Conservation (phyloP, 164 flowering plant genomes). For the Warburgia ugandensis region DNA sequence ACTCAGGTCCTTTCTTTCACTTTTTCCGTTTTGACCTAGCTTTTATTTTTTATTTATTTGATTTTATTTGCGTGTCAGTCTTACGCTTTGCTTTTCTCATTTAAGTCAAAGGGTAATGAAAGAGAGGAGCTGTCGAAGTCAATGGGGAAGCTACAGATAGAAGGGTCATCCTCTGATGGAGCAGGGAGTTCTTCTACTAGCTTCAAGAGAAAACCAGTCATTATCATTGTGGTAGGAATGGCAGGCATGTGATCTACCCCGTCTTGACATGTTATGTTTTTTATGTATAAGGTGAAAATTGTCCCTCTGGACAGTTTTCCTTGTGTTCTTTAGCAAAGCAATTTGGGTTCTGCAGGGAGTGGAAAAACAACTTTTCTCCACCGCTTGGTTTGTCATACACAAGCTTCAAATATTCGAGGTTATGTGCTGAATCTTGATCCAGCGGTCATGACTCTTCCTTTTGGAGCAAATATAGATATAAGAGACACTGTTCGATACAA, state of each 20-base stretch:
- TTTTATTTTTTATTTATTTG: too few species aligned
- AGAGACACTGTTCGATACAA: conserved; percentile 86
- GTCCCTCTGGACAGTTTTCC: not conserved
- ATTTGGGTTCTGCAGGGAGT: conserved; percentile 47
- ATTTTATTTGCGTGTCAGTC: too few species aligned
- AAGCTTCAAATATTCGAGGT: conserved; percentile 58
- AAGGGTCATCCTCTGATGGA: conserved; percentile 29
- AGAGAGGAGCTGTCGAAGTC: conserved; percentile 46
- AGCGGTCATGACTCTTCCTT: conserved; percentile 85
- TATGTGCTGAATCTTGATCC: conserved; percentile 93
- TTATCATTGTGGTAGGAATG: conserved; percentile 89
- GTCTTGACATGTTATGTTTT: not conserved
- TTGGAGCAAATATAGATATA: conserved; percentile 88
- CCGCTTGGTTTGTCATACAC: conserved; percentile 75
- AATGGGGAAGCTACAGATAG: conserved; percentile 52
- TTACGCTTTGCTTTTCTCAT: too few species aligned
- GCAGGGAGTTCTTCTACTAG: conserved; percentile 18
- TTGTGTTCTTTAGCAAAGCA: not conserved
- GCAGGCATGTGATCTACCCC: conserved; percentile 42
- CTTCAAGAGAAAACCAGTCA: conserved; percentile 79
- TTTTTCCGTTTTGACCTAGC: too few species aligned
- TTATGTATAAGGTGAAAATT: not conserved
- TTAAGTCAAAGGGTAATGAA: conserved; percentile 30
- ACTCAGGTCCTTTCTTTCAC: too few species aligned
- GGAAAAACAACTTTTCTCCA: conserved; percentile 93